Base-by-base conservation (phyloP, 2,329 filamentous ascomycete genomes). In the Anthostomella pinea region DNA sequence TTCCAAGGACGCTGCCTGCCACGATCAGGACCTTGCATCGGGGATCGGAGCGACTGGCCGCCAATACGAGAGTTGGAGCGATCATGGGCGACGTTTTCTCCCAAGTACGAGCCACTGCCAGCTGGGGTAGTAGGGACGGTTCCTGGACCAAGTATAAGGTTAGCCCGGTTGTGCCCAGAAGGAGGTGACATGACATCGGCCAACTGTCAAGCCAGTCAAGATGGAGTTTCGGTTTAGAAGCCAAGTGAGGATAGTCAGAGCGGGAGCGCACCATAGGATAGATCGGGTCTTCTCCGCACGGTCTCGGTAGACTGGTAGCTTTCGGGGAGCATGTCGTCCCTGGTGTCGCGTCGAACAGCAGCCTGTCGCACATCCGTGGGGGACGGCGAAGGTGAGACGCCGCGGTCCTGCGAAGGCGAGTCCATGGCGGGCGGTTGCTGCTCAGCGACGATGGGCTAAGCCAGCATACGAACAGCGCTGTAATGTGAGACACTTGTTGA, bases 1-100 rank as follows among this genome's bases (percentile, higher is more conserved):
- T 91, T 94, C 59, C 79, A 81, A 10, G 81, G 72, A 47, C 75
- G 72, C 16, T 63, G 59, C 29, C 71, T 70, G 43, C 69, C 66
- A 48, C 73, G 68, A 35, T 78, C 74, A 38, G 67, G 55, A 28
- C 62, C 58, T 49, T 68, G 45, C 54, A 69, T 54, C 35, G 72
- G 67, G 41, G 77, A 72, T 35, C 68, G 65, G 10, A 68, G 51
- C 19, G 61, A 49, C 24, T 63, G 60, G 30, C 53, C 45, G 49
- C 56, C 47, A 33, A 57, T 47, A 56, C 65, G 52, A 24, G 62
- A 57, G 41, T 65, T 51, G 35, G 64, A 45, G 39, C 65, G 60
- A 33, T 75, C 67, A 49, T 62, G 62, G 11, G 56, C 45, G 7
- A 51, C 43, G n/a, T 63, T 40, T 31, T 71, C 65, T 35, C 57